Conservation (phyloP, 306 rosid genomes). For the Sesbania bispinosa region DNA sequence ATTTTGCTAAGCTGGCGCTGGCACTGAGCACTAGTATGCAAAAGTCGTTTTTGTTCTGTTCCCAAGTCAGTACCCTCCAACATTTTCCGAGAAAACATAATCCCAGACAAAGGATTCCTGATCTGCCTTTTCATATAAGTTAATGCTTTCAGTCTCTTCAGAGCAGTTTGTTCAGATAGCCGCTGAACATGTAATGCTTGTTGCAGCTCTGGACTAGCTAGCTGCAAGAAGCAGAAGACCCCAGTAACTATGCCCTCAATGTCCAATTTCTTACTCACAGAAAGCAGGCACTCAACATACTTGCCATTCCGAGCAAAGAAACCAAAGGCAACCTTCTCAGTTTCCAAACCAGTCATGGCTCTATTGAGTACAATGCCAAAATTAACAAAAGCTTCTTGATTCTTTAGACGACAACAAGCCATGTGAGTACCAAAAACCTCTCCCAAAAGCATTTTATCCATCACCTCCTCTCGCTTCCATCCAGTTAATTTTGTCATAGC, state of each 20-base stretch:
- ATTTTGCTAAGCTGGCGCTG: constrained; percentile 87
- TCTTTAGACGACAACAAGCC: constrained; percentile 80
- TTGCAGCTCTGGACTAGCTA: constrained; percentile 89
- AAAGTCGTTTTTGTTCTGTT: constrained; percentile 63
- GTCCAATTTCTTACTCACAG: constrained; percentile 78
- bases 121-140: constrained; percentile 78
- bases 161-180: constrained; percentile 76
- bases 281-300: constrained; percentile 79
- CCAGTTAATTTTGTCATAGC: constrained; percentile 89
- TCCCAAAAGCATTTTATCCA: constrained; percentile 92
- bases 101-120: constrained; percentile 66
- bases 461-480: constrained; percentile 82
- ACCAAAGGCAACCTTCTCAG: constrained; percentile 69
- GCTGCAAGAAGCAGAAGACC: constrained; percentile 91
- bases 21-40: constrained; percentile 68
- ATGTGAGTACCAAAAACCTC: constrained; percentile 75
- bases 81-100: constrained; percentile 58
- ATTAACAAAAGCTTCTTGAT: constrained; percentile 84
- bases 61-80: constrained; percentile 74
- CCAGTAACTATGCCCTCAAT: constrained; percentile 74
- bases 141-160: constrained; percentile 72
- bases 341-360: constrained; percentile 72
- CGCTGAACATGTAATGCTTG: constrained; percentile 82
- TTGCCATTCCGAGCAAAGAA: constrained; percentile 63
- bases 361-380: constrained; percentile 72